Evolutionary conservation across 352 stramenopile genomes (phyloP).

Genomic region (Saprolegnia diclina): DNA sequence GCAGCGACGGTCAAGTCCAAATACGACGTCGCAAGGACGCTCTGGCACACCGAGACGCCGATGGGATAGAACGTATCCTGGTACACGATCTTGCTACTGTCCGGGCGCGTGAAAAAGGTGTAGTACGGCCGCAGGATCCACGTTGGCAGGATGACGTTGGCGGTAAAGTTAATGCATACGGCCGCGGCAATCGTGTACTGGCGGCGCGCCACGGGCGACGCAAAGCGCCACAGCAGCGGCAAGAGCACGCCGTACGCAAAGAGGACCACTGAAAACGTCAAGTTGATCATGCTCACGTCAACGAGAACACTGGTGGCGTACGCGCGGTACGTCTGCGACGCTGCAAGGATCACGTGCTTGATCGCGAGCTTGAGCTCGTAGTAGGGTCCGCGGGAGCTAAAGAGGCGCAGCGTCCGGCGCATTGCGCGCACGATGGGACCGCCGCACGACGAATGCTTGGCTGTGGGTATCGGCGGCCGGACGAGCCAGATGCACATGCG

Average conservation of each 20-base stretch:
- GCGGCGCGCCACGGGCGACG: not conserved
- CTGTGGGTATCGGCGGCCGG: not conserved
- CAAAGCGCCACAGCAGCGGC: not conserved
- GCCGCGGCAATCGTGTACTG: not conserved
- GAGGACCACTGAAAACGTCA: not conserved
- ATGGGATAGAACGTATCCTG: conserved; percentile 3
- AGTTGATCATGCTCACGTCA: not conserved
- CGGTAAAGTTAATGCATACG: not conserved
- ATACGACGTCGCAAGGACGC: not conserved
- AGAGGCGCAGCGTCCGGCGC: not conserved
- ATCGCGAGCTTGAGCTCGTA: conserved; percentile 1
- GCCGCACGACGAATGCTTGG: not conserved
- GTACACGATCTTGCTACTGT: not conserved
- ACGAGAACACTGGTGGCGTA: not conserved
- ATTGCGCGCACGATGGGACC: not conserved
- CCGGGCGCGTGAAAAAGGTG: not conserved
- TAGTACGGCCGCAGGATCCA: conserved; percentile 8
- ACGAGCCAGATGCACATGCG: not conserved
- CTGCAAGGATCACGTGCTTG: not conserved
- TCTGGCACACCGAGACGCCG: not conserved
- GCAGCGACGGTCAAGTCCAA: not conserved
- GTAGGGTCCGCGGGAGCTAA: not conserved
- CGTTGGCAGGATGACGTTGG: not conserved
- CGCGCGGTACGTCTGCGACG: conserved; percentile 6
- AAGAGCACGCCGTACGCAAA: not conserved